phyloP scores from a whole-genome alignment of 495 filamentous ascomycete genomes.

The Lichenothelia convexa region DNA sequence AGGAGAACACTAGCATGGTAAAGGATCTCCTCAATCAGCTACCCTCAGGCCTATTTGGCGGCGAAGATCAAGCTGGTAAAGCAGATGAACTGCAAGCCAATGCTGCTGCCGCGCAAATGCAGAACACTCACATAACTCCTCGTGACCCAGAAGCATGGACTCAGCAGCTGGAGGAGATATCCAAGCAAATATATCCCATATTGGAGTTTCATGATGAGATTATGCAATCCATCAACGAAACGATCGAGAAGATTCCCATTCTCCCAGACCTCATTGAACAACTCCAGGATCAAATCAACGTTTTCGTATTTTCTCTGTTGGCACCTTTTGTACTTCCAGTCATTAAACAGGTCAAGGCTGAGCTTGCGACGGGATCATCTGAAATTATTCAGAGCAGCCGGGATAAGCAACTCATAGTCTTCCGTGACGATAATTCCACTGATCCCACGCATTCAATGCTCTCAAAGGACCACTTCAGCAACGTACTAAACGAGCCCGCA shows the following conservation, averaged over 20 bases:
- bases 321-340: conserved; percentile 75
- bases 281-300: conserved; percentile 46
- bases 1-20: conserved; percentile 42
- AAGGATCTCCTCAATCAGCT: conserved; percentile 61
- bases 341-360: conserved; percentile 65
- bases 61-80: conserved; percentile 47
- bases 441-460: conserved; percentile 95
- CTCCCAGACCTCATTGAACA: conserved; percentile 63
- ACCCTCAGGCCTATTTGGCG: conserved; percentile 55
- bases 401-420: conserved; percentile 68
- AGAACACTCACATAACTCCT: conserved; percentile 45
- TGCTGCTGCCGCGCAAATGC: conserved; percentile 38
- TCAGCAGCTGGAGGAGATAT: conserved; percentile 41
- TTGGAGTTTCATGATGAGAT: conserved; percentile 78
- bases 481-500: conserved; percentile 68
- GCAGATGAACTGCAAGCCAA: conserved; percentile 36
- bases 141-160: conserved; percentile 62
- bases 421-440: conserved; percentile 50
- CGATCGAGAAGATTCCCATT: conserved; percentile 64
- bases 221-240: conserved; percentile 55
- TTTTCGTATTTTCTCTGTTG: conserved; percentile 73
- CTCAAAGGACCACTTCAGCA: conserved; percentile 75
- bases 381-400: conserved; percentile 69
- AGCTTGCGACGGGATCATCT: conserved; percentile 64
- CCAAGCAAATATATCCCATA: conserved; percentile 62